phyloP scores from a whole-genome alignment of 768 basidiomycete species.

The Exsudoporus frostii region DNA sequence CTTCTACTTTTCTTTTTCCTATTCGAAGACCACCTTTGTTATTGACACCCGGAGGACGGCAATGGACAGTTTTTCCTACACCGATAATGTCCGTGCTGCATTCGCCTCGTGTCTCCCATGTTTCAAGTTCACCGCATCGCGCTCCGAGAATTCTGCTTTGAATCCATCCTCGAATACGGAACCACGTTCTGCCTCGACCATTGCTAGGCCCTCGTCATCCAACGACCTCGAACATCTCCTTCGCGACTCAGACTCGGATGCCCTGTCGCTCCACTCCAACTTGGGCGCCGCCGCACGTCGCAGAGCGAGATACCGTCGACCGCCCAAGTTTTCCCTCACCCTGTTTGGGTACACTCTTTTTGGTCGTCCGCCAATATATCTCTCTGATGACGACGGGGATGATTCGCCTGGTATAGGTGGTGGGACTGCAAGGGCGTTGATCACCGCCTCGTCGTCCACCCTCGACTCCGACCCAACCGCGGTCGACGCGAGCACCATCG shows the following conservation, averaged over 20 bases:
- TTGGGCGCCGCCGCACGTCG: conserved; percentile 35
- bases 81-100: conserved; percentile 57
- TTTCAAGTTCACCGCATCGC: conserved; percentile 42
- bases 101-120: conserved; percentile 61
- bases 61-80: conserved; percentile 57
- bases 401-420: conserved; percentile 6
- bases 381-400: conserved; percentile 49
- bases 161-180: conserved; percentile 9
- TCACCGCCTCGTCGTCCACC: conserved; percentile 38
- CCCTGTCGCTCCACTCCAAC: conserved; percentile 66
- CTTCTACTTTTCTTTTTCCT: background rate
- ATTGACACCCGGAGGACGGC: background rate
- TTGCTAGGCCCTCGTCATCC: conserved; percentile 14
- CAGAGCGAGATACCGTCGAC: conserved; percentile 34
- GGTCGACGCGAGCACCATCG: conserved; percentile 56
- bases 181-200: conserved; percentile 23
- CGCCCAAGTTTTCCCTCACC: conserved; percentile 40
- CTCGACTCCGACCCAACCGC: conserved; percentile 72
- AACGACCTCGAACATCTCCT: conserved; percentile 51
- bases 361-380: conserved; percentile 57
- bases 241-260: conserved; percentile 52
- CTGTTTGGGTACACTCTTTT: conserved; percentile 69
- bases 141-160: conserved; percentile 18
- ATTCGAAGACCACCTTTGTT: background rate
- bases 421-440: conserved; percentile 23